A percentile compares a stretch with the other conserved stretches of the same genome.
These are phyloP conservation scores for Cudoniella acicularis DNA, from an alignment of 495 filamentous ascomycete genomes.

Conservation along the genomic window DNA sequence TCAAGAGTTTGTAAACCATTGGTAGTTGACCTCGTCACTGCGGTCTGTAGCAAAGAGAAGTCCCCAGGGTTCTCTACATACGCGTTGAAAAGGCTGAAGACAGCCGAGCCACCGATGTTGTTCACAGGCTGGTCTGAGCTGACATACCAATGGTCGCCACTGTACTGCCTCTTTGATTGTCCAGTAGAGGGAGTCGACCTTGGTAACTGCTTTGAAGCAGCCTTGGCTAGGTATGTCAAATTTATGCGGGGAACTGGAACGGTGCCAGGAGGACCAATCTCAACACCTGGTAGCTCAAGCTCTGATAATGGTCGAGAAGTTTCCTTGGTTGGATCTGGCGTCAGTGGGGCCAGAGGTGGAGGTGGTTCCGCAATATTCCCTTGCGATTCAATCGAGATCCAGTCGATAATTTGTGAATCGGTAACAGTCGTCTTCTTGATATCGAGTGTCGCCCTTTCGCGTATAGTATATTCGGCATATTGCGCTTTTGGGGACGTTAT, in stretches of 20 bases:
- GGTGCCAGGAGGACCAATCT: conserved; percentile 25
- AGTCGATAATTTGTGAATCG: conserved; percentile 23
- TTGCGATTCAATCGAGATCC: conserved; percentile 25
- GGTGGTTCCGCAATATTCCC: conserved; percentile 21
- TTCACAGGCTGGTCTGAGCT: conserved; percentile 19
- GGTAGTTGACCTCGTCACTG: conserved; percentile 12
- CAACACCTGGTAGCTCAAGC: conserved; percentile 7
- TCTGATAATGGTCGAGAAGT: conserved; percentile 4
- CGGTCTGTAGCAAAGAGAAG: conserved; percentile 29
- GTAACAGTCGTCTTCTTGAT: conserved; percentile 18
- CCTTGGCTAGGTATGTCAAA: conserved; percentile 4
- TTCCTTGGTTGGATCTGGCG: too few relatives aligned
- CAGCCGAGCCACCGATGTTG: conserved; percentile 22
- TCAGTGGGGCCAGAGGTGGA: conserved; percentile 4
- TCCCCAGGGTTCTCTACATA: conserved; percentile 16
- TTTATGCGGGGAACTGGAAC: conserved; percentile 24
- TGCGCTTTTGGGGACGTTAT: background rate
- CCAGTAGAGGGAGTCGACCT: too few relatives aligned
- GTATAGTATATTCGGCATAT: conserved; percentile 1
- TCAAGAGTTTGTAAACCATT: conserved; percentile 23
- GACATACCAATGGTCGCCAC: conserved; percentile 25
- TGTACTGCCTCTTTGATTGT: background rate
- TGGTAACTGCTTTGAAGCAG: conserved; percentile 14
- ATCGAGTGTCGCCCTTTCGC: background rate
- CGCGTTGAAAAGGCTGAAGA: conserved; percentile 23